Conservation (phyloP, 768 basidiomycete genomes). For the Mycena floridula region DNA sequence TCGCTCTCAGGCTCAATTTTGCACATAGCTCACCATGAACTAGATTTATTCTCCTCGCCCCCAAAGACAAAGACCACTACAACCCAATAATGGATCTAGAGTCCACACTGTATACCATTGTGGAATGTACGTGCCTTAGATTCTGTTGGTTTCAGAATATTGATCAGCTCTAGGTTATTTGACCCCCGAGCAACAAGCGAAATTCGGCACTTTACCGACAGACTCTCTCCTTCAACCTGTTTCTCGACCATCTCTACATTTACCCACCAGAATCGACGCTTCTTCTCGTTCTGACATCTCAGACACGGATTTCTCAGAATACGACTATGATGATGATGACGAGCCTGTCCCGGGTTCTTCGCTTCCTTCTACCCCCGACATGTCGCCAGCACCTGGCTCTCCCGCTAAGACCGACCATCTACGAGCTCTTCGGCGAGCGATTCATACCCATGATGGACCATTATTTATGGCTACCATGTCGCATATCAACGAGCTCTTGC, state of each 20-base stretch:
- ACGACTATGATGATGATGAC: slow-evolving; percentile 2
- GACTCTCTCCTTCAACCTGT: slow-evolving; percentile 33
- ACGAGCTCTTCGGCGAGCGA: slow-evolving; percentile 62
- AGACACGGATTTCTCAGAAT: too few species aligned
- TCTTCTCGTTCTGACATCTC: slow-evolving; percentile 23
- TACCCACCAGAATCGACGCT: too few species aligned
- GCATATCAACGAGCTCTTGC: slow-evolving; percentile 56
- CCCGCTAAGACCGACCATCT: slow-evolving; percentile 33
- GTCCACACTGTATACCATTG: slow-evolving; percentile 61
- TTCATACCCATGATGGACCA: slow-evolving; percentile 65
- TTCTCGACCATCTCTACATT: too few species aligned
- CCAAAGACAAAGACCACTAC: slow-evolving; percentile 83
- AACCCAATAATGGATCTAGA: slow-evolving; percentile 80
- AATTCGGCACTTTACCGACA: slow-evolving; percentile 63
- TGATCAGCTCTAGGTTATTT: slow-evolving; percentile 47
- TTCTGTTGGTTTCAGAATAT: slow-evolving; percentile 5
- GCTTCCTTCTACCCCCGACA: slow-evolving; percentile 23
- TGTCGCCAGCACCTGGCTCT: slow-evolving; percentile 19
- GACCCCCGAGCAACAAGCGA: slow-evolving; percentile 53
- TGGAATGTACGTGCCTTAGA: slow-evolving; percentile 66
- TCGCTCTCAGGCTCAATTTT: slow-evolving; percentile 5
- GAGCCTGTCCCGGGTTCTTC: slow-evolving; percentile 17
- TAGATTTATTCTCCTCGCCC: slow-evolving; percentile 75
- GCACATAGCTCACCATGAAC: too few species aligned
- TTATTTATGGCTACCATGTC: slow-evolving; percentile 60